Base-by-base conservation (phyloP, 2,329 filamentous ascomycete genomes). In the Calonectria hawksworthii region DNA sequence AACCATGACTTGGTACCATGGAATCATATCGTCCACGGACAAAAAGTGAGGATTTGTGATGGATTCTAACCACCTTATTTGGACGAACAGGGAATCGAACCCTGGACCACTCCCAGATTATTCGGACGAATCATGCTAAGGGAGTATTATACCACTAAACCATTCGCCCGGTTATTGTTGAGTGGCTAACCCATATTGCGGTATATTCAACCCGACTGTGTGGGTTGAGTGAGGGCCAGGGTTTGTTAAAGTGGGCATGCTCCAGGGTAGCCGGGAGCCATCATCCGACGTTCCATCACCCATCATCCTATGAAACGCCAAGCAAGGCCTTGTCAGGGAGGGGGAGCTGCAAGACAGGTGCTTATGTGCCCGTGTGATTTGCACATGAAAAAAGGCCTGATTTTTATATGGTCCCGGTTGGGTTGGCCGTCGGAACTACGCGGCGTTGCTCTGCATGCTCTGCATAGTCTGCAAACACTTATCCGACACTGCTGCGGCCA, bases 141-240 rank as follows among this genome's bases (percentile, higher is more conserved):
- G 74, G 78, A 80, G 78, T 80, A 80, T 80, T 80, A 79, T 79
- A 78, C 75, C 78, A 80, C 79, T 79, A 80, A 81, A 79, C 78
- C 77, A 81, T 80, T 81, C 79, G 78, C 79, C 79, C 78, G 38
- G 54, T 64, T 70, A 4, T 72, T 76, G 36, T 64, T 74, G 50
- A 52, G 5, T 47, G n/a, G 0, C 1, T 1, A 18, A 23, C 8
- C 34, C 30, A 18, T 36, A 76, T 52, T 68, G 64, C 32, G 30
- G 30, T 4, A 75, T 72, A 78, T 76, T 68, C 21, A 26, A n/a
- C 47, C 44, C 38, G 52, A 47, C 1, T 8, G 54, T 68, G 34
- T 30, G 36, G 5, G 34, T 64, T 50, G 28, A 51, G 26, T 44
- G 38, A 50, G 30, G 41, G 50, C 32, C 30, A 56, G 59, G 59